Conservation (phyloP, 2,329 filamentous ascomycete species). For the Aspergillus alliaceus region DNA sequence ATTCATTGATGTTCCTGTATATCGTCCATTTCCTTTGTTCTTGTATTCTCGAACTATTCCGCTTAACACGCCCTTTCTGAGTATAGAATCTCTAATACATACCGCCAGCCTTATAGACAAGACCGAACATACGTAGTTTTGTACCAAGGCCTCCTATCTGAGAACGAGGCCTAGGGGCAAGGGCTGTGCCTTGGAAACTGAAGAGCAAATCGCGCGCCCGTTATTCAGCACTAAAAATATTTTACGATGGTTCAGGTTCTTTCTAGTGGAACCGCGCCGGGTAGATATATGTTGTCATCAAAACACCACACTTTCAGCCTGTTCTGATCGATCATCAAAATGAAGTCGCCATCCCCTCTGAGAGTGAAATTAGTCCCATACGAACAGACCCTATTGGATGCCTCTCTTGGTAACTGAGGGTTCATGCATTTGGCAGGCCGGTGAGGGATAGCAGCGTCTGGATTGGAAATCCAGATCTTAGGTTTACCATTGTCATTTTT, state of each 20-base stretch:
- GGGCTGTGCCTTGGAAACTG: neutral
- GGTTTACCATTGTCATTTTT: constrained; percentile 17
- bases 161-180: neutral
- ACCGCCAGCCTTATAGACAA: neutral
- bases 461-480: constrained; percentile 19
- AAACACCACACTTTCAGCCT: constrained; percentile 27
- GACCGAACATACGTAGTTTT: neutral
- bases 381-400: constrained; percentile 6
- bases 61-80: neutral
- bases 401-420: constrained; percentile 10
- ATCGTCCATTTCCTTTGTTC: constrained; percentile 19
- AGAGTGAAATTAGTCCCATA: constrained; percentile 5
- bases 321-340: constrained; percentile 14
- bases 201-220: neutral
- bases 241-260: too few relatives aligned
- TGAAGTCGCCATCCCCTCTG: constrained; percentile 20
- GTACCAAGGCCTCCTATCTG: neutral
- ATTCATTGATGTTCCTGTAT: constrained; percentile 22
- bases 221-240: neutral
- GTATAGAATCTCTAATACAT: neutral
- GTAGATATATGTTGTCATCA: constrained; percentile 9
- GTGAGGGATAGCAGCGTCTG: constrained; percentile 8
- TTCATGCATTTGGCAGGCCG: constrained; percentile 12
- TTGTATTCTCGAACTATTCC: constrained; percentile 7
- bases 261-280: neutral